Base-by-base conservation (phyloP, 2,329 filamentous ascomycete species). In the Xylariales sp. region DNA sequence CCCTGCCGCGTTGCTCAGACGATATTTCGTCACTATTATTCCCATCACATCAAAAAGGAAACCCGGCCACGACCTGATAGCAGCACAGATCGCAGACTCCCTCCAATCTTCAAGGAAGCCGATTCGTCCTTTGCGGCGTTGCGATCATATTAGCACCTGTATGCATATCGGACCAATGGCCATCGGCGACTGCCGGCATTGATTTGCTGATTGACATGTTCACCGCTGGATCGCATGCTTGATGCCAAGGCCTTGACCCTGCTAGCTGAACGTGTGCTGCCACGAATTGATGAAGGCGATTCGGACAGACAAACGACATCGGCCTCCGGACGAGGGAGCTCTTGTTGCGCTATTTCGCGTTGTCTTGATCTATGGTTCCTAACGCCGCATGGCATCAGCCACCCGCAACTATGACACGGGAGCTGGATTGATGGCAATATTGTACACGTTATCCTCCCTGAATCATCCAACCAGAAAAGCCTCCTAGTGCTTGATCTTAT, bases 401-500 rank as follows among this genome's bases (percentile, higher is more conserved):
- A 24, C 18, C n/a, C 12, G 4, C n/a, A 15, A 28, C 28, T 14
- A 15, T 16, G 7, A 20, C 37, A 24, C 14, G 10, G 21, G 5
- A n/a, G 20, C 16, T 28, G 11, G 10, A 12, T 11, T 16, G 25
- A 20, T 22, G 29, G 39, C 31, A 35, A 24, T 40, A 44, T 36
- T 36, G 31, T 44, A 44, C 42, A 44, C 19, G 32, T 27, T 28
- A 18, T 15, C 14, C 39, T 12, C 34, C 27, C 24, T 27, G 19
- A 36, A 12, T 31, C 27, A 19, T 39, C 38, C 41, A 48, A 40
- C 19, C 11, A 9, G 14, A 10, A 8, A 9, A 9, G 15, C 29
- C 29, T 10, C n/a, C 77, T 84, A 52, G 76, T 91, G 62, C 80
- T 75, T 69, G 54, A 76, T 86, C 50, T 78, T 74, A 71, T 98